These are phyloP conservation scores for Scheffersomyces coipomensis DNA, from an alignment of 805 yeast genomes.

Conservation along the genomic window DNA sequence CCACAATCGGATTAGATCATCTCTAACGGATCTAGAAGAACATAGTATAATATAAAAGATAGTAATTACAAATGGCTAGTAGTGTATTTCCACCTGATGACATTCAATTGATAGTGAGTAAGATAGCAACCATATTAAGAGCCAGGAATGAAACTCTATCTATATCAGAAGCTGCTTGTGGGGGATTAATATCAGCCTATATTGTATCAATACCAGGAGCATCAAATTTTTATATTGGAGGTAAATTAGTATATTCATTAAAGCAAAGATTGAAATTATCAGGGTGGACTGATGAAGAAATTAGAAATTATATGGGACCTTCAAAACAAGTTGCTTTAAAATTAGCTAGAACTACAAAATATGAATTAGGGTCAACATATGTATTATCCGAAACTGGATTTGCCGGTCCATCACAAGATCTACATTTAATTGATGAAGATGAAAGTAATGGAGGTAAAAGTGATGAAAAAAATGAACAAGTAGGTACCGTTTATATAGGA, in stretches of 20 bases:
- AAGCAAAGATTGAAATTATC: constrained; percentile 69
- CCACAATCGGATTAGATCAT: constrained; percentile 1
- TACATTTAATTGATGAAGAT: constrained; percentile 32
- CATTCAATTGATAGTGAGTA: constrained; percentile 46
- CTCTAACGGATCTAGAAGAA: too few relatives aligned
- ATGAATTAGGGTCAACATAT: constrained; percentile 81
- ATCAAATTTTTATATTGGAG: constrained; percentile 78
- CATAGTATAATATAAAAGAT: too few relatives aligned
- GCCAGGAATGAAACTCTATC: constrained; percentile 64
- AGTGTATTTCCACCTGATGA: constrained; percentile 59
- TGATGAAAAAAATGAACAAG: constrained; percentile 21
- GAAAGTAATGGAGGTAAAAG: constrained; percentile 10
- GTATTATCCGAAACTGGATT: constrained; percentile 84
- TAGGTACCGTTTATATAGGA: constrained; percentile 74
- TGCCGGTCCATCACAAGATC: constrained; percentile 68
- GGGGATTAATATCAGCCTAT: constrained; percentile 80
- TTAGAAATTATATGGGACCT: constrained; percentile 76
- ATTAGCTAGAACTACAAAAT: constrained; percentile 73
- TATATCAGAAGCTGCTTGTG: constrained; percentile 87
- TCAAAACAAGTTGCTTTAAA: constrained; percentile 70
- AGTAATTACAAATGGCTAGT: not conserved
- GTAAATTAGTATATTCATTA: constrained; percentile 75
- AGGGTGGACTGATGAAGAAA: constrained; percentile 77
- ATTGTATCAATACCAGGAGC: constrained; percentile 85
- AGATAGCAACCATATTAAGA: constrained; percentile 58